Conservation (phyloP, 345 rosid genomes). For the Citrus mangshanensis region DNA sequence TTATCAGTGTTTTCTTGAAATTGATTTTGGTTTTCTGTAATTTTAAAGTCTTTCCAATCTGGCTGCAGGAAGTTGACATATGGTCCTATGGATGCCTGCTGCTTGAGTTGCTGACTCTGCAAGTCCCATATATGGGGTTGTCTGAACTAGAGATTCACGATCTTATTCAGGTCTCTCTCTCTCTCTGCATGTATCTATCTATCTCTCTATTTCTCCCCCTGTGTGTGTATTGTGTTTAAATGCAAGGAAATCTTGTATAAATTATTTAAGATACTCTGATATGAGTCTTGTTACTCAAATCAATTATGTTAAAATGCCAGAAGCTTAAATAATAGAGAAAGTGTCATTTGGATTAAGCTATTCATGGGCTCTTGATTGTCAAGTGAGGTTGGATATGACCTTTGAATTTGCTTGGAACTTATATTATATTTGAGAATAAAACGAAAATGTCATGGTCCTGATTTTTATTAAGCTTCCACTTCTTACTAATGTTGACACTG, state of each 20-base stretch:
- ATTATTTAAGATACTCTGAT: not conserved
- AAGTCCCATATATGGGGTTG: conserved; percentile 59
- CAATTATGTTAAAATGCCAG: not conserved
- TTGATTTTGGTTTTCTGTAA: not conserved
- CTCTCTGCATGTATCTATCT: not conserved
- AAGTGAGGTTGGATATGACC: not conserved
- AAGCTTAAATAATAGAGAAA: not conserved
- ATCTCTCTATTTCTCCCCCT: not conserved
- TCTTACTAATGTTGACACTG: not conserved
- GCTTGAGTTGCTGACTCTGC: conserved; percentile 79
- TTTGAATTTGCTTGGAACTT: not conserved
- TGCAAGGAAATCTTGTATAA: not conserved
- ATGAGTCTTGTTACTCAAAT: not conserved
- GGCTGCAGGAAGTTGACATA: conserved; percentile 85
- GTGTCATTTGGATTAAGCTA: not conserved
- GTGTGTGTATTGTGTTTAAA: not conserved
- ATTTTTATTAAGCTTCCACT: not conserved
- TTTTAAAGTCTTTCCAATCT: conserved; percentile 19
- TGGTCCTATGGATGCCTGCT: conserved; percentile 97
- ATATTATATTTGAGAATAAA: not conserved
- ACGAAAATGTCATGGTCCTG: not conserved
- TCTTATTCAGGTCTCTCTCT: conserved; percentile 55
- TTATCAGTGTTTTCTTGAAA: not conserved
- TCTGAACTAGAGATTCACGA: conserved; percentile 67
- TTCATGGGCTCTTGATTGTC: not conserved